Evolutionary conservation across 495 filamentous ascomycete species (phyloP).

Genomic region (Rusavskia elegans): DNA sequence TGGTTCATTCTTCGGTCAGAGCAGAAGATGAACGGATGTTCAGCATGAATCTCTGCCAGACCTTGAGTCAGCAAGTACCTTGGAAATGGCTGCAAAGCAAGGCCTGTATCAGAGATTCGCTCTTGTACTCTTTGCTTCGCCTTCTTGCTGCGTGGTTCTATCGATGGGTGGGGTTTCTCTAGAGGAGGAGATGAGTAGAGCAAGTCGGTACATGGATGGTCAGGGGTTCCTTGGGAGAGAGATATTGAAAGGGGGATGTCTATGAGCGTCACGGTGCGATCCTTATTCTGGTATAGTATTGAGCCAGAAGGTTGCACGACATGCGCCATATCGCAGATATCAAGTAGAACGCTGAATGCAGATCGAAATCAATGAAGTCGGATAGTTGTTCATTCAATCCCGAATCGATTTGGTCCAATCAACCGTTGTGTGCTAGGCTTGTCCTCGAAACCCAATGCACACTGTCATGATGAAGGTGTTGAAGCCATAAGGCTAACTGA

Average conservation of each 20-base stretch:
- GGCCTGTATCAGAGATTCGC: slow-evolving; percentile 13
- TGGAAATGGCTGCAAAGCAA: slow-evolving; percentile 18
- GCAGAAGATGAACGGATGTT: not conserved
- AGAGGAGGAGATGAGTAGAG: slow-evolving; percentile 21
- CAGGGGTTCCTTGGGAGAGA: slow-evolving; percentile 6
- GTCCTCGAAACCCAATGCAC: no score
- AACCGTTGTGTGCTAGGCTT: no score
- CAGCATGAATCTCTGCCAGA: slow-evolving; percentile 3
- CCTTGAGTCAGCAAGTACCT: slow-evolving; percentile 15
- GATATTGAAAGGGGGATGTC: slow-evolving; percentile 50
- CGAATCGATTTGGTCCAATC: no score
- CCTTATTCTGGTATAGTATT: slow-evolving; percentile 35
- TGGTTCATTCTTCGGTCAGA: not conserved
- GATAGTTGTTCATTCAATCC: no score
- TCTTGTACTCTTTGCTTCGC: slow-evolving; percentile 20
- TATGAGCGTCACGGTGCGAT: slow-evolving; percentile 32
- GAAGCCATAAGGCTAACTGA: no score
- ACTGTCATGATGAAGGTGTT: no score
- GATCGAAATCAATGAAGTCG: no score
- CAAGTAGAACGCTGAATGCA: no score
- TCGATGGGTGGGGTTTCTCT: slow-evolving; percentile 19
- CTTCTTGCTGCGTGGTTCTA: slow-evolving; percentile 26
- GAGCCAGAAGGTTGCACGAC: no score
- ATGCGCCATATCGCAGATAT: no score
- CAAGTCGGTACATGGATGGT: slow-evolving; percentile 4